A percentile compares a stretch with the other conserved stretches of the same genome.
Evolutionary conservation across 106 monocot genomes (phyloP).

Genomic region (Agapanthus africanus): DNA sequence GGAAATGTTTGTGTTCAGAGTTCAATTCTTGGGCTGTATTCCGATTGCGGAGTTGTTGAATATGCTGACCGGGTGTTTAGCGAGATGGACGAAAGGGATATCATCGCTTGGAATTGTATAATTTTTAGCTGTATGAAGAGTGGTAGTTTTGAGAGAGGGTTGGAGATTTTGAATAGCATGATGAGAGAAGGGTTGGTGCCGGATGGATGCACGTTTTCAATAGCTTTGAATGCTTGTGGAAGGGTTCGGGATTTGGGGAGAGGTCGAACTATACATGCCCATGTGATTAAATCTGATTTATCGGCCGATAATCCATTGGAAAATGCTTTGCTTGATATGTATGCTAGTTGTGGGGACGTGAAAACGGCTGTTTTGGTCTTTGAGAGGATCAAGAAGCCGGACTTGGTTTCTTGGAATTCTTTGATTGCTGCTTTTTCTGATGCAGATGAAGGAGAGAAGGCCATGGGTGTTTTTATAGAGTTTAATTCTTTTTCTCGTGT

Average conservation of each 20-base stretch:
- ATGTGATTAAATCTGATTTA: constrained; percentile 26
- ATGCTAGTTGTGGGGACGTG: constrained; percentile 39
- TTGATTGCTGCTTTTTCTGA: constrained; percentile 35
- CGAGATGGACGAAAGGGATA: constrained; percentile 52
- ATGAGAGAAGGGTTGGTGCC: constrained; percentile 21
- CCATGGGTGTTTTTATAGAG: constrained; percentile 29
- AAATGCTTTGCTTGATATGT: constrained; percentile 55
- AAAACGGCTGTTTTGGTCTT: constrained; percentile 23
- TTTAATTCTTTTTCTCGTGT: constrained; percentile 15
- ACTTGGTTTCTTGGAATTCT: constrained; percentile 56
- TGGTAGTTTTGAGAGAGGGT: constrained; percentile 9
- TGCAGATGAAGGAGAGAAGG: constrained; percentile 19
- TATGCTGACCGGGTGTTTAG: constrained; percentile 36
- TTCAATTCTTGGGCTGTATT: constrained; percentile 61
- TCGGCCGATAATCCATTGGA: constrained; percentile 28
- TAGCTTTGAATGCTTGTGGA: constrained; percentile 44
- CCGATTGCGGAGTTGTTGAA: constrained; percentile 19
- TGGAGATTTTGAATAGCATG: constrained; percentile 26
- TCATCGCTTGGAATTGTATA: constrained; percentile 64
- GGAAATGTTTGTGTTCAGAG: constrained; percentile 46
- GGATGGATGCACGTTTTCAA: constrained; percentile 31
- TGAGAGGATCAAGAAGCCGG: constrained; percentile 25
- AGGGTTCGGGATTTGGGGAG: constrained; percentile 14
- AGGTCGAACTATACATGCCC: constrained; percentile 38
- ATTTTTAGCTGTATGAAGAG: constrained; percentile 36